These are phyloP conservation scores for Pseudocercospora fuligena DNA, from an alignment of 2,329 filamentous ascomycete species.

Conservation along the genomic window DNA sequence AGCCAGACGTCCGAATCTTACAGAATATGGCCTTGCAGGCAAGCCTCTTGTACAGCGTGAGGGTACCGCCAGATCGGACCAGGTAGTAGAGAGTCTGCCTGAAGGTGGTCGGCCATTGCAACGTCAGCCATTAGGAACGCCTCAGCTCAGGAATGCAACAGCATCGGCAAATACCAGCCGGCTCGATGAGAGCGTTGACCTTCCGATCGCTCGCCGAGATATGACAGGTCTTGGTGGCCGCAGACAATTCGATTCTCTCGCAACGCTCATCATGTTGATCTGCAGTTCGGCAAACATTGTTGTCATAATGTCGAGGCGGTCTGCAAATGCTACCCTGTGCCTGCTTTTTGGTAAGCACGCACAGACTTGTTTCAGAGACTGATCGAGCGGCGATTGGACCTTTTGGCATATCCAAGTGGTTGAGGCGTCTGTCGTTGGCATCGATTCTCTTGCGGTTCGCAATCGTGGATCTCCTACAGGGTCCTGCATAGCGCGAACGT, in stretches of 20 bases:
- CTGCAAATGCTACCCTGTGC: slow-evolving; percentile 32
- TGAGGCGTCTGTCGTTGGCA: slow-evolving; percentile 23
- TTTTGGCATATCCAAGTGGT: slow-evolving; percentile 25
- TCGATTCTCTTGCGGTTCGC: slow-evolving; percentile 16
- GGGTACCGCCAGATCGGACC: slow-evolving; percentile 31
- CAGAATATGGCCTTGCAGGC: slow-evolving; percentile 31
- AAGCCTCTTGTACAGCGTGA: slow-evolving; percentile 32
- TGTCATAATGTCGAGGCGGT: slow-evolving; percentile 32
- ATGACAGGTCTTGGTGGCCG: slow-evolving; percentile 17
- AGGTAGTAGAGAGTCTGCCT: slow-evolving; percentile 22
- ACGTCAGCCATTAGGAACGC: slow-evolving; percentile 35
- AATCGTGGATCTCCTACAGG: slow-evolving; percentile 19
- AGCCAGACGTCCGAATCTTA: slow-evolving; percentile 23
- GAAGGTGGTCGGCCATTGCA: slow-evolving; percentile 30
- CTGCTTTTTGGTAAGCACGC: slow-evolving; percentile 22
- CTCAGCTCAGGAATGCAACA: slow-evolving; percentile 39
- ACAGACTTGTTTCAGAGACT: slow-evolving; percentile 38
- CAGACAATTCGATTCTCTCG: slow-evolving; percentile 25
- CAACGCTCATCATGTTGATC: slow-evolving; percentile 15
- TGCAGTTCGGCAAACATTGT: slow-evolving; percentile 19
- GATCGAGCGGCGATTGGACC: slow-evolving; percentile 37
- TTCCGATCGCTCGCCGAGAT: slow-evolving; percentile 16
- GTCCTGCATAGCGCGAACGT: slow-evolving; percentile 18
- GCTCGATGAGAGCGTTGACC: slow-evolving; percentile 6
- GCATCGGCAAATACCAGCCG: slow-evolving; percentile 22